These are phyloP conservation scores for Saccharomycopsis schoenii DNA, from an alignment of 805 yeast species.

Conservation along the genomic window DNA sequence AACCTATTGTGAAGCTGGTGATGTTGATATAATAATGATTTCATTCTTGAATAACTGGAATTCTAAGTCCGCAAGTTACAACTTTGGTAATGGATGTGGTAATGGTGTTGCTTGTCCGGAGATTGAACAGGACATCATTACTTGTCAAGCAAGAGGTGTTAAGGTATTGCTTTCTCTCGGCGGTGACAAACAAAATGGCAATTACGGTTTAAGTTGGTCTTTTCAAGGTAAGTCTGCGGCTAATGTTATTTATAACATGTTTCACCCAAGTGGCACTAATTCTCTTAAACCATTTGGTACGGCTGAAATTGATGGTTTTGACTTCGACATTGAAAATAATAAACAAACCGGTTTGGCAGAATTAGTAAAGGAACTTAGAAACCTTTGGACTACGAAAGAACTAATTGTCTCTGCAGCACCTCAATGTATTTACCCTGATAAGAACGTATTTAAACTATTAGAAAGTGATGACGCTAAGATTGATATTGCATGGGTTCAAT, in stretches of 20 bases:
- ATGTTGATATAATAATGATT: slow-evolving; percentile 34
- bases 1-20: slow-evolving; percentile 42
- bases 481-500: slow-evolving; percentile 55
- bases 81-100: slow-evolving; percentile 35
- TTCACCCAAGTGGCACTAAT: slow-evolving; percentile 31
- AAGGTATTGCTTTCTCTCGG: slow-evolving; percentile 64
- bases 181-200: slow-evolving; percentile 50
- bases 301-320: slow-evolving; percentile 16
- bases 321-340: slow-evolving; percentile 25
- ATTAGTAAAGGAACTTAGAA: slow-evolving; percentile 28
- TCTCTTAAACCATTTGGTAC: slow-evolving; percentile 14
- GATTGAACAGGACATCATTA: slow-evolving; percentile 56
- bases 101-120: slow-evolving; percentile 11
- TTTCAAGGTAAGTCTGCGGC: slow-evolving; percentile 62
- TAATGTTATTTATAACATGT: slow-evolving; percentile 47
- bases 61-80: slow-evolving; percentile 23
- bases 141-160: slow-evolving; percentile 73
- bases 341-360: slow-evolving; percentile 40
- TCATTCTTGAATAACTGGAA: slow-evolving; percentile 22
- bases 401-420: slow-evolving; percentile 59
- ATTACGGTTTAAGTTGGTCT: slow-evolving; percentile 81
- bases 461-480: slow-evolving; percentile 25
- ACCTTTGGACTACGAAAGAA: slow-evolving; percentile 31
- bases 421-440: slow-evolving; percentile 58
- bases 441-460: slow-evolving; percentile 31